A percentile compares a stretch with the other conserved stretches of the same genome.
These are phyloP conservation scores for Candida parachauliodes DNA, from an alignment of 805 yeast species.

Conservation along the genomic window DNA sequence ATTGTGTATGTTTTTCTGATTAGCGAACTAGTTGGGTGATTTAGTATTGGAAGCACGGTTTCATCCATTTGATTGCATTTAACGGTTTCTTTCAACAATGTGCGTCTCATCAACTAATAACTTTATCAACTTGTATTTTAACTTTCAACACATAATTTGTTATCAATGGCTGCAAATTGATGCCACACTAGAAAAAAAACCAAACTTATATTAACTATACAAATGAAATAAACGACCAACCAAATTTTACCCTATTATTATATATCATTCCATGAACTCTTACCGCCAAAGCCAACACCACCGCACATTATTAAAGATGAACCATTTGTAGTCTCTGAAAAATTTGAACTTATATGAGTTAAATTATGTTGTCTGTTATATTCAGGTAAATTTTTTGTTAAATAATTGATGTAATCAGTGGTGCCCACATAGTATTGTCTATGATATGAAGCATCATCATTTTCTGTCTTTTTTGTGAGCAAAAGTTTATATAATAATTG, in stretches of 20 bases:
- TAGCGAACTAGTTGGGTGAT: too few relatives aligned
- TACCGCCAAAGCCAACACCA: slow-evolving; percentile 11
- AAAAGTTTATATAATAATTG: slow-evolving; percentile 10
- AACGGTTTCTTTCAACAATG: too few relatives aligned
- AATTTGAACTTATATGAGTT: slow-evolving; percentile 5
- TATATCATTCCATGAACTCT: slow-evolving; percentile 15
- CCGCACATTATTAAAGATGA: slow-evolving; percentile 21
- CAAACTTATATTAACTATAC: neutral
- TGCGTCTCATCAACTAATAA: too few relatives aligned
- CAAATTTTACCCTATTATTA: slow-evolving; percentile 3
- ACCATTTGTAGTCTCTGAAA: slow-evolving; percentile 15
- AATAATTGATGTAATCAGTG: slow-evolving; percentile 13
- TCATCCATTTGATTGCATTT: too few relatives aligned
- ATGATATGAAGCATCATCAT: neutral
- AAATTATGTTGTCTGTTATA: slow-evolving; percentile 10
- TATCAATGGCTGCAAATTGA: neutral
- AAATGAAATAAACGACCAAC: neutral
- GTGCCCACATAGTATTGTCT: slow-evolving; percentile 7
- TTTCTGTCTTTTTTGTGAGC: neutral
- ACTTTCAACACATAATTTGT: too few relatives aligned
- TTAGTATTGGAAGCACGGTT: too few relatives aligned
- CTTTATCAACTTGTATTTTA: too few relatives aligned
- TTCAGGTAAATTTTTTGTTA: slow-evolving; percentile 7
- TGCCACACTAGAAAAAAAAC: neutral
- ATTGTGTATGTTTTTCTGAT: too few relatives aligned